Conservation (phyloP, 192 early-diverging fungal species). For the Gigaspora rosea region DNA sequence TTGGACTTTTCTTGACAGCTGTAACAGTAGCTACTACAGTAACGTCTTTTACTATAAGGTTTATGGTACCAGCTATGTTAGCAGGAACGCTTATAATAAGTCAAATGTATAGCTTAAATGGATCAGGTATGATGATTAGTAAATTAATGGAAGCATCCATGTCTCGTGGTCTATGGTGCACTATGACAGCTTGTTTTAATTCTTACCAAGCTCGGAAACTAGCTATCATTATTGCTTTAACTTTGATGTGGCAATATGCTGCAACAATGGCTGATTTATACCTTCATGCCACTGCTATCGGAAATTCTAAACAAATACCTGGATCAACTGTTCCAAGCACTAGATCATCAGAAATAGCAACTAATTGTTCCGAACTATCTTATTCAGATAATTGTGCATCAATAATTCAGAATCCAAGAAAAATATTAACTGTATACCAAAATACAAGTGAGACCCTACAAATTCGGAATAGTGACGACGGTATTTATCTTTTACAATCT, state of each 20-base stretch:
- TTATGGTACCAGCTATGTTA: slow-evolving; percentile 11
- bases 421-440: neutral
- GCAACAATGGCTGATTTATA: slow-evolving; percentile 1
- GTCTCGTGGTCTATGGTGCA: neutral
- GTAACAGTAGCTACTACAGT: neutral
- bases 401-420: neutral
- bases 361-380: neutral
- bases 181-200: neutral
- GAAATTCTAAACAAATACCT: neutral
- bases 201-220: neutral
- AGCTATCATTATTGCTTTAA: neutral
- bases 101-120: neutral
- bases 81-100: neutral
- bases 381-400: neutral
- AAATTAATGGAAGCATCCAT: slow-evolving; percentile 5
- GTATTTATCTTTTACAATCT: neutral
- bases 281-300: neutral
- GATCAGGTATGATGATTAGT: neutral
- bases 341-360: slow-evolving; percentile 6
- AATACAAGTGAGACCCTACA: neutral
- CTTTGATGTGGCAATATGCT: neutral
- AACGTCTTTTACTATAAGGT: neutral
- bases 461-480: neutral
- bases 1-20: neutral
- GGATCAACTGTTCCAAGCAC: neutral